A percentile compares a stretch with the other conserved stretches of the same genome.
These are phyloP conservation scores for Coix lacrymajobi DNA, from an alignment of 176 grass and related monocot species.

Conservation along the genomic window DNA sequence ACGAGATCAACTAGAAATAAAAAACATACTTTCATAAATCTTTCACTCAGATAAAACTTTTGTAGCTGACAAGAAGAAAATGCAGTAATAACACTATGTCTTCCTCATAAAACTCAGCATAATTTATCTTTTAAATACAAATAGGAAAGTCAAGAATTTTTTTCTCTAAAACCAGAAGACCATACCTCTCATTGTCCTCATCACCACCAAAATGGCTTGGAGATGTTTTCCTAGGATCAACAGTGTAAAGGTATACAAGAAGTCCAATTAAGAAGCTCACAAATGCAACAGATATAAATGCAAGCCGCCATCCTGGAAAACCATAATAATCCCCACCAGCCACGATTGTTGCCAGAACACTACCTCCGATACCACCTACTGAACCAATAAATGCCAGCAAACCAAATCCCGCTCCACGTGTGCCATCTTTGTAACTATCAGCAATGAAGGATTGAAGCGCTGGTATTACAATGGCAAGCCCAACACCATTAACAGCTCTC, in stretches of 20 bases:
- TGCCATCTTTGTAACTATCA: conserved; percentile 87
- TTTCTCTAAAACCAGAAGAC: background rate
- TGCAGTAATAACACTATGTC: background rate
- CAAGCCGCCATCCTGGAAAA: conserved; percentile 80
- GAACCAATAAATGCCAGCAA: conserved; percentile 68
- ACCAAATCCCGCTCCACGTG: conserved; percentile 78
- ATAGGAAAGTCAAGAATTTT: background rate
- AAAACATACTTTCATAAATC: background rate
- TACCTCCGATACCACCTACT: conserved; percentile 88
- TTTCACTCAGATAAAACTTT: background rate
- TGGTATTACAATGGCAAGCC: conserved; percentile 90
- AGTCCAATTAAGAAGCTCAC: conserved; percentile 75
- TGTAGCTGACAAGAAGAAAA: background rate
- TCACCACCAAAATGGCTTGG: conserved; percentile 14
- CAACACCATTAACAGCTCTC: conserved; percentile 95
- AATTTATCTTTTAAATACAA: background rate
- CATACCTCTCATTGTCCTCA: conserved; percentile 65
- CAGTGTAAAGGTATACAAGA: conserved; percentile 77
- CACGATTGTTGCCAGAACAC: conserved; percentile 81
- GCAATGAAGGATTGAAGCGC: conserved; percentile 92
- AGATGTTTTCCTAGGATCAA: conserved; percentile 70
- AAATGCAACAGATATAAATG: conserved; percentile 76
- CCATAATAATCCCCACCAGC: conserved; percentile 67
- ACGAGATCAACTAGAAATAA: background rate
- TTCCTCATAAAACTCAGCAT: background rate